A percentile compares a stretch with the other conserved stretches of the same genome.
Conservation (phyloP, 2,329 filamentous ascomycete species). For the Zasmidium citrigriseum region DNA sequence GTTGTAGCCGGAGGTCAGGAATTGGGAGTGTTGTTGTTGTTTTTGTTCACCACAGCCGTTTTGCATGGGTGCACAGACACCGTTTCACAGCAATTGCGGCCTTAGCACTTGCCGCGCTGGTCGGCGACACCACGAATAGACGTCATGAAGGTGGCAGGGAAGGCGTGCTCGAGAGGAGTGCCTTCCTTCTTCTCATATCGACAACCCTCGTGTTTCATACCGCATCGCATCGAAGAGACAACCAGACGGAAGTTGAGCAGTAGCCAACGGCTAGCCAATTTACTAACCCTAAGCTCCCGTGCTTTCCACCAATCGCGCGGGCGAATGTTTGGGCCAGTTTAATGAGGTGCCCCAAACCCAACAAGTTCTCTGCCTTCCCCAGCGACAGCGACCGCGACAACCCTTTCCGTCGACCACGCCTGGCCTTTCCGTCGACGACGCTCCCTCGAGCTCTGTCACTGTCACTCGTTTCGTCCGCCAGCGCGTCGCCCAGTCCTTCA, state of each 20-base stretch:
- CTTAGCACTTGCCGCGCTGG: neutral
- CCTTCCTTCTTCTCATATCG: neutral
- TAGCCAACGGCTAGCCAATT: too few relatives aligned
- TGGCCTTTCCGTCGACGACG: neutral
- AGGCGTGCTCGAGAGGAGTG: neutral
- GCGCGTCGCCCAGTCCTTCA: neutral
- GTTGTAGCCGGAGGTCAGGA: too few relatives aligned
- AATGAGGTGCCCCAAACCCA: too few relatives aligned
- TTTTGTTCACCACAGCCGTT: neutral
- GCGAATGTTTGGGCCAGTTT: too few relatives aligned
- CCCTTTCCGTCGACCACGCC: neutral
- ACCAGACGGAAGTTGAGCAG: neutral
- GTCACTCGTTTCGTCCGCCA: neutral
- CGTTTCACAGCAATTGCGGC: neutral
- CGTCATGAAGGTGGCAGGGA: neutral
- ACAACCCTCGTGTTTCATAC: neutral
- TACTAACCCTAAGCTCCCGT: too few relatives aligned
- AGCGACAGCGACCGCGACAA: neutral
- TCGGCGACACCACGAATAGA: neutral
- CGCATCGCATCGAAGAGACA: neutral
- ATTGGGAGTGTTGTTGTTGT: too few relatives aligned
- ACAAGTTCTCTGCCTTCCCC: too few relatives aligned
- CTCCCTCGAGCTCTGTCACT: neutral
- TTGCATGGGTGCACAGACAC: conserved; percentile 1
- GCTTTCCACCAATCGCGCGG: too few relatives aligned